phyloP scores from a whole-genome alignment of 208 protist species.

The Borovskyia barvae region DNA sequence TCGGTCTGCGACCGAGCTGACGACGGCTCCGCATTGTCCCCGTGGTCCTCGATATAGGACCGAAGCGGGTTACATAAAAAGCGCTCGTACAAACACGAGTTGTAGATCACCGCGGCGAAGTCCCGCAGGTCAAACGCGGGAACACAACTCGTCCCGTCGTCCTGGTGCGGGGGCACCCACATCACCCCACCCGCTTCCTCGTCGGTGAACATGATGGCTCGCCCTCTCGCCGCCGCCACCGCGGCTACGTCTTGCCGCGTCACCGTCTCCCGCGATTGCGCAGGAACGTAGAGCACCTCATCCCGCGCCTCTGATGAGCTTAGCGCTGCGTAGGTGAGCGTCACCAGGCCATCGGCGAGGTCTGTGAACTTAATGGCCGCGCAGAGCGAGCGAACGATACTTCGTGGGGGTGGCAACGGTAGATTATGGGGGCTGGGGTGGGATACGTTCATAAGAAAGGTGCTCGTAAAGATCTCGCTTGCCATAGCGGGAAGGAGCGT shows the following conservation, averaged over 20 bases:
- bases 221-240: not conserved
- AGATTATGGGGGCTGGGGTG: not conserved
- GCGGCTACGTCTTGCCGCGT: not conserved
- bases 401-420: not conserved
- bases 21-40: no score
- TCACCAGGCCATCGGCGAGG: not conserved
- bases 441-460: not conserved
- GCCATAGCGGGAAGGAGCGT: slow-evolving; percentile 8
- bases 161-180: no score
- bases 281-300: slow-evolving; percentile 2
- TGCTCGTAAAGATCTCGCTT: slow-evolving; percentile 1
- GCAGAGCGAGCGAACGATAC: slow-evolving; percentile 6
- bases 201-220: not conserved
- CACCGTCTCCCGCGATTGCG: not conserved
- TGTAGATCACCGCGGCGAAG: no score
- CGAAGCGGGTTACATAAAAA: no score
- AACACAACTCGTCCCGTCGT: no score
- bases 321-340: slow-evolving; percentile 2
- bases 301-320: not conserved
- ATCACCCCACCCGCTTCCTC: not conserved
- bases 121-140: no score
- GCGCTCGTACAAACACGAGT: no score
- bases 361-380: slow-evolving; percentile 11
- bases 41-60: no score
- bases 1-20: no score